A percentile compares a stretch with the other conserved stretches of the same genome.
Conservation (phyloP, 768 basidiomycete genomes). For the Paxillus ammoniavirescens region DNA sequence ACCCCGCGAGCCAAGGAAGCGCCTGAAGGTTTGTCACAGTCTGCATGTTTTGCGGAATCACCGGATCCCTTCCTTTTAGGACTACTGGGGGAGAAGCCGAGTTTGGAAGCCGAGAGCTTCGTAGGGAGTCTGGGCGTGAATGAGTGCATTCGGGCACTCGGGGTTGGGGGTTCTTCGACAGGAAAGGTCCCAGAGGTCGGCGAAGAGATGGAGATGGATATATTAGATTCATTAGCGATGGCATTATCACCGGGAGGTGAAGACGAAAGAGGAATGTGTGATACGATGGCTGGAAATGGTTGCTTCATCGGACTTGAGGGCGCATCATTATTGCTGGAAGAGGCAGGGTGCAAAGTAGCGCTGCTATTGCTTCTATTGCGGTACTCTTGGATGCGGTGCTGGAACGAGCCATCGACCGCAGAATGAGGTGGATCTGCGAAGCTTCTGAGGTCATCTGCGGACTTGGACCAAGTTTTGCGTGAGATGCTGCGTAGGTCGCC, state of each 20-base stretch:
- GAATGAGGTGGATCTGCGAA: slow-evolving; percentile 36
- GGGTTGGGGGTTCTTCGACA: slow-evolving; percentile 37
- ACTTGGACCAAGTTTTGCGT: slow-evolving; percentile 74
- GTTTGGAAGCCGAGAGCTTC: slow-evolving; percentile 57
- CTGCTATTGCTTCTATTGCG: slow-evolving; percentile 58
- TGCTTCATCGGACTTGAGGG: slow-evolving; percentile 35
- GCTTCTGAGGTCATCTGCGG: slow-evolving; percentile 74
- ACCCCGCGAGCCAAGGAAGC: slow-evolving; percentile 20
- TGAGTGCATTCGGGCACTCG: slow-evolving; percentile 64
- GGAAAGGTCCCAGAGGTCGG: slow-evolving; percentile 38
- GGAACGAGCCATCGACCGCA: slow-evolving; percentile 48
- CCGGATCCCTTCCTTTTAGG: slow-evolving; percentile 59
- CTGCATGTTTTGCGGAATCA: slow-evolving; percentile 29
- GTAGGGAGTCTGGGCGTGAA: slow-evolving; percentile 73
- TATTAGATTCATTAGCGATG: slow-evolving; percentile 27
- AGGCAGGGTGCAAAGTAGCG: slow-evolving; percentile 45
- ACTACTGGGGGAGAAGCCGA: slow-evolving; percentile 42
- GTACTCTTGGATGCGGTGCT: slow-evolving; percentile 65
- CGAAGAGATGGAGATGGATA: slow-evolving; percentile 51
- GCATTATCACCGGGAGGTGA: slow-evolving; percentile 21
- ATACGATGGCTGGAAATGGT: slow-evolving; percentile 40
- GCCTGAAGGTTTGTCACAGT: slow-evolving; percentile 25
- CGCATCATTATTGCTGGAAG: slow-evolving; percentile 24
- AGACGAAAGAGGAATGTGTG: slow-evolving; percentile 23
- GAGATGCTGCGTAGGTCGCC: slow-evolving; percentile 73